phyloP scores from a whole-genome alignment of 345 rosid species.

The Eucalyptus curtisii region DNA sequence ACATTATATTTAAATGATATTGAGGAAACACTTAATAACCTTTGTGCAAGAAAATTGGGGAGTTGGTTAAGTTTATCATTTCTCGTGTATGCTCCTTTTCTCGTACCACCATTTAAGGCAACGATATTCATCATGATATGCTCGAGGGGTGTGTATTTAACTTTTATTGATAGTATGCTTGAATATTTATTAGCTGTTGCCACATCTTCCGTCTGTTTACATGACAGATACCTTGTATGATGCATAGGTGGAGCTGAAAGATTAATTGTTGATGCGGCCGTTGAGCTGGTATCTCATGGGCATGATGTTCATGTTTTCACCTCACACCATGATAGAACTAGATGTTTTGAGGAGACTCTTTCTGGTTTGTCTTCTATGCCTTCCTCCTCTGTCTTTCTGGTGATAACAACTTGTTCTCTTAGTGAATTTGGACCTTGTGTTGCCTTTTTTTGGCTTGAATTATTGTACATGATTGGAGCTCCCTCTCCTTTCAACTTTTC shows the following conservation, averaged over 20 bases:
- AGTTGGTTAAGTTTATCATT: not conserved
- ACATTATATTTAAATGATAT: not conserved
- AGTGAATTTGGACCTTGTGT: not conserved
- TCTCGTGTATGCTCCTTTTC: not conserved
- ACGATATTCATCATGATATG: not conserved
- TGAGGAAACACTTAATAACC: not conserved
- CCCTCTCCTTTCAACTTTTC: not conserved
- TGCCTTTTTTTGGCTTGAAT: not conserved
- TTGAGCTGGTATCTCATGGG: conserved; percentile 68
- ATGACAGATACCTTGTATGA: not conserved
- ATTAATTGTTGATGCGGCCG: conserved; percentile 88
- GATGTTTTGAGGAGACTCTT: conserved; percentile 92
- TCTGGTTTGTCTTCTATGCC: conserved; percentile 22
- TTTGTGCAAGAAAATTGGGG: not conserved
- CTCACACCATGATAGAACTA: conserved; percentile 71
- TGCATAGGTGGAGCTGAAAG: conserved; percentile 91
- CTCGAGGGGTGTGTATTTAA: not conserved
- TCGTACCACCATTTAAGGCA: not conserved
- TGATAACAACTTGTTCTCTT: not conserved
- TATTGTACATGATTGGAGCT: not conserved
- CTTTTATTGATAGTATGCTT: not conserved
- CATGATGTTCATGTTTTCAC: conserved; percentile 83
- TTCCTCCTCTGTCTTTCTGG: not conserved
- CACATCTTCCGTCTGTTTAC: not conserved
- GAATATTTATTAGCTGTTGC: not conserved